Base-by-base conservation (phyloP, 202 grass and related monocot genomes). In the Thinopyrum obtusiflorum region DNA sequence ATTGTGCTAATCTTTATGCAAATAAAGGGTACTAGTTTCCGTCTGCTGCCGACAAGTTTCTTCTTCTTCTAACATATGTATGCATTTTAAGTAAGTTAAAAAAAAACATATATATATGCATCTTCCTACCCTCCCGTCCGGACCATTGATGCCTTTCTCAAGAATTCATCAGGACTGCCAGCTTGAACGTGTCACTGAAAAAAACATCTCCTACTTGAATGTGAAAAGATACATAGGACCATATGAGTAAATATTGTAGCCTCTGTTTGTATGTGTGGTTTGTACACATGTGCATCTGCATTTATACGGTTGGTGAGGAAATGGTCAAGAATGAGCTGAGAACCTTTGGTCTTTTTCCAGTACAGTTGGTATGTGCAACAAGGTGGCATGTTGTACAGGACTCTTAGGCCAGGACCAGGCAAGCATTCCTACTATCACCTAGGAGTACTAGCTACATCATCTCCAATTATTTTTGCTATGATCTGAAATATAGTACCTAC, bases 291-390 rank as follows among this genome's bases (percentile, higher is more conserved):
- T 40, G 70, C 29, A 65, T 81, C 81, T 40, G 69, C 24, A 84
- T 79, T 87, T 81, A 87, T 51, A 88, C 32, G 77, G 77, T 85
- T 91, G 81, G 63, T 85, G 81, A 87, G 84, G 84, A 77, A 55
- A 74, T 29, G 85, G 81, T 91, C 31, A 85, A 88, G 63, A 72
- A 81, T 60, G 81, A 65, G 61, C 33, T 4, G 46, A 46, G 4
- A 51, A 64, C 1, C 23, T 32, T 28, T 81, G 77, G 80, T 72
- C 61, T 78, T 80, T 65, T 87, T 40, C 47, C 76, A 55, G 33
- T 32, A 36, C n/a, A 86, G 29, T 53, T 78, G 59, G 69, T 31
- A 14, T 47, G 47, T 64, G 61, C 75, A 78, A 37, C 68, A 62
- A 57, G 73, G 67, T 83, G 12, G 40, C 17, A 59, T 75, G 82